Conservation (phyloP, 495 filamentous ascomycete species). For the Penicillium diatomitis region DNA sequence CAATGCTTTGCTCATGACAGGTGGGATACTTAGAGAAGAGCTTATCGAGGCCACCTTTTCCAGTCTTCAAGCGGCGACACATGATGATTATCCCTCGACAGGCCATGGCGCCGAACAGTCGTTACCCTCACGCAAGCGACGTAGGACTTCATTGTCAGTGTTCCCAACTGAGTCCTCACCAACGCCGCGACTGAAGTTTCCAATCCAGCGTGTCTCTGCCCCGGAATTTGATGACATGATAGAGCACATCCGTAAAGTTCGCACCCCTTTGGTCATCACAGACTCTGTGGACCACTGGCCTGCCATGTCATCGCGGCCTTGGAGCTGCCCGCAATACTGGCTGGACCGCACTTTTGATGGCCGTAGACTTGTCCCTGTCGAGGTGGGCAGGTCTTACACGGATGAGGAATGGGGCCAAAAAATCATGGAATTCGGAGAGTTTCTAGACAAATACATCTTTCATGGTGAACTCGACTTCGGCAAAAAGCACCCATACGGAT, state of each 20-base stretch:
- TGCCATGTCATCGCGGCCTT: slow-evolving; percentile 56
- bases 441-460: slow-evolving; percentile 54
- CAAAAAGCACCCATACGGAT: too few relatives aligned
- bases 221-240: slow-evolving; percentile 58
- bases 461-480: slow-evolving; percentile 3
- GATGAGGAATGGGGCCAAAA: slow-evolving; percentile 79
- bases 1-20: slow-evolving; percentile 73
- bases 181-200: slow-evolving; percentile 24
- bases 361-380: slow-evolving; percentile 73
- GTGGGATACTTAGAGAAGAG: slow-evolving; percentile 54
- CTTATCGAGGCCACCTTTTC: slow-evolving; percentile 43
- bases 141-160: slow-evolving; percentile 27
- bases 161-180: slow-evolving; percentile 30
- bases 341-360: slow-evolving; percentile 66
- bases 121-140: slow-evolving; percentile 16
- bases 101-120: not conserved
- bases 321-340: slow-evolving; percentile 68
- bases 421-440: slow-evolving; percentile 67
- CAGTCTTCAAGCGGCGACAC: slow-evolving; percentile 20
- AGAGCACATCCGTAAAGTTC: slow-evolving; percentile 41
- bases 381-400: slow-evolving; percentile 84
- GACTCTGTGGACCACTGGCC: slow-evolving; percentile 65
- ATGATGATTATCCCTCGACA: not conserved
- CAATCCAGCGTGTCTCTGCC: slow-evolving; percentile 26
- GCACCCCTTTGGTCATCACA: slow-evolving; percentile 63